These are phyloP conservation scores for Cladosporium sp. DNA, from an alignment of 2,329 filamentous ascomycete species.

Conservation along the genomic window DNA sequence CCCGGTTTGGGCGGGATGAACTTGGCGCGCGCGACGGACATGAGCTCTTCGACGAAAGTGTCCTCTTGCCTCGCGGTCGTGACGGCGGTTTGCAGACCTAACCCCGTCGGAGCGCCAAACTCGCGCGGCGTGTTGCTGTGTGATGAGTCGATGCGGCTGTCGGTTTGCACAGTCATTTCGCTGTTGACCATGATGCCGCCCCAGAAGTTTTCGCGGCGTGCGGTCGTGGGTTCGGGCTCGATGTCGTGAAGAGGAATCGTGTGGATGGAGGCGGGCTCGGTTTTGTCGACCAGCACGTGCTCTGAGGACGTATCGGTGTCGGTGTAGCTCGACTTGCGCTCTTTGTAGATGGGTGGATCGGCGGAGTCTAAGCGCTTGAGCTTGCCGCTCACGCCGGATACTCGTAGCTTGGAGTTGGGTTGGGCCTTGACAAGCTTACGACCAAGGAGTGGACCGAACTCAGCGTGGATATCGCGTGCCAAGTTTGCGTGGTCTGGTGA, in stretches of 20 bases:
- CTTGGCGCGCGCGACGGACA: conserved; percentile 27
- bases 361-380: conserved; percentile 1
- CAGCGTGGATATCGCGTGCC: conserved; percentile 41
- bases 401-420: conserved; percentile 9
- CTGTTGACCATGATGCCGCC: conserved; percentile 35
- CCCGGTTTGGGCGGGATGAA: conserved; percentile 21
- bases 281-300: conserved; percentile 7
- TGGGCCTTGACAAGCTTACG: conserved; percentile 19
- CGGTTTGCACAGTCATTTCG: conserved; percentile 31
- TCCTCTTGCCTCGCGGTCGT: conserved; percentile 36
- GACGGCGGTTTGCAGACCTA: conserved; percentile 26
- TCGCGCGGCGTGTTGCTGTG: conserved; percentile 16
- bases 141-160: conserved; percentile 24
- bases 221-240: background rate
- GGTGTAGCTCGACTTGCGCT: conserved; percentile 11
- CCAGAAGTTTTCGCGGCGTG: conserved; percentile 24
- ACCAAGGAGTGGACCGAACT: conserved; percentile 40
- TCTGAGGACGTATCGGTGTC: conserved; percentile 12
- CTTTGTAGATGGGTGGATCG: conserved; percentile 1
- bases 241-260: background rate
- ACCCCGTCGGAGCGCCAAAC: conserved; percentile 19
- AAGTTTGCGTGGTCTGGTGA: conserved; percentile 45
- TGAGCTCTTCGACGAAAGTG: conserved; percentile 38
- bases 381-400: conserved; percentile 1
- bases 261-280: conserved; percentile 3